phyloP scores from a whole-genome alignment of 2,329 filamentous ascomycete genomes.

The Iodosphaeria phyllophila region DNA sequence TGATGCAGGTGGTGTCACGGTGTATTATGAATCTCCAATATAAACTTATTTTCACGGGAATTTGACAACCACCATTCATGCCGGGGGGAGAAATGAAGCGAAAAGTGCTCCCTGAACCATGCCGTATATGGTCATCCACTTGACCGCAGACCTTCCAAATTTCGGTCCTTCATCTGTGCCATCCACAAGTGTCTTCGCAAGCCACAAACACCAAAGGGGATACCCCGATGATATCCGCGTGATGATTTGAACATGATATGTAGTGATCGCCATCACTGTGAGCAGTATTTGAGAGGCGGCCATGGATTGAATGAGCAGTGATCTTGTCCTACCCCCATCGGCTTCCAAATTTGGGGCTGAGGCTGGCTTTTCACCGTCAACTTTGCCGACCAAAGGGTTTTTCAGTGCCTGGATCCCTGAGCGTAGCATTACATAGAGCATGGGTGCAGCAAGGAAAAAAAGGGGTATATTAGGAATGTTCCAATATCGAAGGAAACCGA shows the following conservation, averaged over 20 bases:
- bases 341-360: not conserved
- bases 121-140: constrained; percentile 66
- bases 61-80: too few species aligned
- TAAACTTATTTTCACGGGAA: too few species aligned
- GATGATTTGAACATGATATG: constrained; percentile 87
- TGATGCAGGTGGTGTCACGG: too few species aligned
- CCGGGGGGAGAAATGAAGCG: constrained; percentile 80
- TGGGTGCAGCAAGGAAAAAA: constrained; percentile 67
- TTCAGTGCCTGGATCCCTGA: too few species aligned
- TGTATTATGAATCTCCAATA: too few species aligned
- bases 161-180: constrained; percentile 10
- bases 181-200: constrained; percentile 33
- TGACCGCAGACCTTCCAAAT: constrained; percentile 23
- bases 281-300: constrained; percentile 58
- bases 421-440: constrained; percentile 45
- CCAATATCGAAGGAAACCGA: constrained; percentile 84
- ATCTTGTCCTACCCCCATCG: too few species aligned
- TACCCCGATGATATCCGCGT: constrained; percentile 77
- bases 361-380: constrained; percentile 8
- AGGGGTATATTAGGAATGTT: constrained; percentile 69
- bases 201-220: constrained; percentile 74
- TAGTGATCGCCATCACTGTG: constrained; percentile 52
- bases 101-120: constrained; percentile 69
- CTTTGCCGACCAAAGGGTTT: too few species aligned
- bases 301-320: constrained; percentile 30